Evolutionary conservation across 495 filamentous ascomycete genomes (phyloP).

Genomic region (Durotheca rogersii): DNA sequence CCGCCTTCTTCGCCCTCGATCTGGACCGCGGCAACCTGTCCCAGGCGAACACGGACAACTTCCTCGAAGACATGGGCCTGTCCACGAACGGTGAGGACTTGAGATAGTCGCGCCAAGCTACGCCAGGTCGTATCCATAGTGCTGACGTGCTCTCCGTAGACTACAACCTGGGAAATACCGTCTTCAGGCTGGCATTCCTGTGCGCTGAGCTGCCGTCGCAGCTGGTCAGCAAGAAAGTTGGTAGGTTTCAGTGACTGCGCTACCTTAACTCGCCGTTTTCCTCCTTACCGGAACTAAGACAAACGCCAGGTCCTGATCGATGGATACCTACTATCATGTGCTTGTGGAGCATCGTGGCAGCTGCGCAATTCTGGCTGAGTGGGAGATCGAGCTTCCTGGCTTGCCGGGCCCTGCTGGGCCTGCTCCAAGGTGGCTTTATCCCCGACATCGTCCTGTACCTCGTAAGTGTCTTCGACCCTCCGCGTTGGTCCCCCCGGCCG

Average conservation of each 20-base stretch:
- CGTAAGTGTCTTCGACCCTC: constrained; percentile 44
- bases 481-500: not conserved
- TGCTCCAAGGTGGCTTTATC: constrained; percentile 67
- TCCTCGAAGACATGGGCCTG: constrained; percentile 57
- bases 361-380: constrained; percentile 63
- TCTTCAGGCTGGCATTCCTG: constrained; percentile 67
- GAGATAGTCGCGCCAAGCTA: not conserved
- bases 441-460: constrained; percentile 59
- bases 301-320: constrained; percentile 61
- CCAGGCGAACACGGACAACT: constrained; percentile 54
- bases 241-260: constrained; percentile 47
- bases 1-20: constrained; percentile 22
- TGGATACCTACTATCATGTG: constrained; percentile 85
- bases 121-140: not conserved
- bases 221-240: constrained; percentile 67
- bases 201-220: constrained; percentile 73
- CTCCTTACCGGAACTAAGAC: not conserved
- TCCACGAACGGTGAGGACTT: constrained; percentile 51
- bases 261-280: not conserved
- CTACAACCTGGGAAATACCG: constrained; percentile 74
- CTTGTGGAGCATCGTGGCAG: constrained; percentile 70
- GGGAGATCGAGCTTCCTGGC: constrained; percentile 58
- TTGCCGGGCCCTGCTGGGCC: constrained; percentile 63
- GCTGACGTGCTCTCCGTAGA: constrained; percentile 34
- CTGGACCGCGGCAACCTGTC: constrained; percentile 26